These are phyloP conservation scores for Ilyonectria mors-panacis DNA, from an alignment of 2,329 filamentous ascomycete genomes.

Conservation along the genomic window DNA sequence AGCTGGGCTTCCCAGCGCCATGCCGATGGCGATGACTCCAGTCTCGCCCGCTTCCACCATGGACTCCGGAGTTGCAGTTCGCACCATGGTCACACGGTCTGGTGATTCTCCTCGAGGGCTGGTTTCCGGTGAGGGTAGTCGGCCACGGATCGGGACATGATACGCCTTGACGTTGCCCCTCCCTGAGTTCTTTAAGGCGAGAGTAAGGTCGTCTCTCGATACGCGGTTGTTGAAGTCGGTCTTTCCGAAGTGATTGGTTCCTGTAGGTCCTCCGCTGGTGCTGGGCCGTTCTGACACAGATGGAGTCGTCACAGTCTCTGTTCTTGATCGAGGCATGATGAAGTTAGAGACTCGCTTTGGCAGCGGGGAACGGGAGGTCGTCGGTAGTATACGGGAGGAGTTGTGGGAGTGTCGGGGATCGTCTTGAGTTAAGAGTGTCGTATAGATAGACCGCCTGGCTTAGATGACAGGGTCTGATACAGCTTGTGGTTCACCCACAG, in stretches of 20 bases:
- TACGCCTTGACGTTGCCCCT: slow-evolving; percentile 56
- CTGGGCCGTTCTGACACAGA: slow-evolving; percentile 44
- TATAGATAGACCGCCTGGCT: slow-evolving; percentile 43
- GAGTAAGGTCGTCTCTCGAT: slow-evolving; percentile 61
- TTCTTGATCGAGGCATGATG: slow-evolving; percentile 45
- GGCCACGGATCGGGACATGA: slow-evolving; percentile 59
- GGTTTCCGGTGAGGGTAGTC: slow-evolving; percentile 60
- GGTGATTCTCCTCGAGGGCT: slow-evolving; percentile 53
- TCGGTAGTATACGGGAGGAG: slow-evolving; percentile 41
- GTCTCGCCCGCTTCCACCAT: slow-evolving; percentile 52
- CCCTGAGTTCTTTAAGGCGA: slow-evolving; percentile 46
- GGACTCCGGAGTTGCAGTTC: slow-evolving; percentile 61
- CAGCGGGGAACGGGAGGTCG: slow-evolving; percentile 36
- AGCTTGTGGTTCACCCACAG: slow-evolving; percentile 44
- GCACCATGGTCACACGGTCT: slow-evolving; percentile 52
- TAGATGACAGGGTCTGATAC: slow-evolving; percentile 49
- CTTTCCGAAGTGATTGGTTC: slow-evolving; percentile 33
- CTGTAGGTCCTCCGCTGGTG: slow-evolving; percentile 42
- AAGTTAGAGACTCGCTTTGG: slow-evolving; percentile 31
- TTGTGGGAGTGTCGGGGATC: slow-evolving; percentile 33
- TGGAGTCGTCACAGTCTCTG: slow-evolving; percentile 43
- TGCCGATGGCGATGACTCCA: slow-evolving; percentile 71
- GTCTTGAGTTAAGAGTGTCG: slow-evolving; percentile 43
- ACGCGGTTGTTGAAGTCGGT: slow-evolving; percentile 56
- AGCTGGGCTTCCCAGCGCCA: slow-evolving; percentile 81